Base-by-base conservation (phyloP, 2,329 filamentous ascomycete species). In the Fusarium sp. region DNA sequence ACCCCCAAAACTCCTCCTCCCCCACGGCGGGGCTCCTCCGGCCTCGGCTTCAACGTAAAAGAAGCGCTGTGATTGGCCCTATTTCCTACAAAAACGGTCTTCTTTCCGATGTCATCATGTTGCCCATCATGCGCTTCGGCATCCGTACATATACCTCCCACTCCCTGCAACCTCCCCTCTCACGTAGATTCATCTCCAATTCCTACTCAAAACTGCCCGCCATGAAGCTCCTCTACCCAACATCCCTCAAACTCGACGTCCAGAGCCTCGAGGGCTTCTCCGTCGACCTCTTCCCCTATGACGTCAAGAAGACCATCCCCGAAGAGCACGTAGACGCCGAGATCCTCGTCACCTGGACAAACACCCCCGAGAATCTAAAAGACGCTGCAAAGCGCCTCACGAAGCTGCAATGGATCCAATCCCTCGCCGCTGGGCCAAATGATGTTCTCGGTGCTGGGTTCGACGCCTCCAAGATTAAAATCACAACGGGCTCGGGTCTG, bases 151-250 rank as follows among this genome's bases (percentile, higher is more conserved):
- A 73, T 73, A 73, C 70, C 37, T 60, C 54, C n/a, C 39, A 18
- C 21, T 59, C 55, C 70, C 68, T 44, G 23, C 60, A 42, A 25
- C 18, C 1, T 19, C 25, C 21, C 38, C 44, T 49, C 39, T 35
- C n/a, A 46, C 29, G 16, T 7, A 35, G 31, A 52, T 10, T 18
- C 29, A 29, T 45, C 45, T 56, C 37, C 41, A 42, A 25, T 25
- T 42, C 41, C 6, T 25, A 25, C 1, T 18, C 41, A 44, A 3
- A 27, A 39, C 48, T 33, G 27, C 27, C 41, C 41, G 31, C 54
- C 57, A 89, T 89, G 88, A 92, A 92, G 83, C 87, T 92, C 73
- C 88, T 91, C 72, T 91, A 91, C 82, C 90, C 90, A 56, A 91
- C 88, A 61, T 91, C 89, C 7, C 84, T 91, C 69, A 83, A 82